phyloP scores from a whole-genome alignment of 2,329 filamentous ascomycete species.

The Colletotrichum coccodes region DNA sequence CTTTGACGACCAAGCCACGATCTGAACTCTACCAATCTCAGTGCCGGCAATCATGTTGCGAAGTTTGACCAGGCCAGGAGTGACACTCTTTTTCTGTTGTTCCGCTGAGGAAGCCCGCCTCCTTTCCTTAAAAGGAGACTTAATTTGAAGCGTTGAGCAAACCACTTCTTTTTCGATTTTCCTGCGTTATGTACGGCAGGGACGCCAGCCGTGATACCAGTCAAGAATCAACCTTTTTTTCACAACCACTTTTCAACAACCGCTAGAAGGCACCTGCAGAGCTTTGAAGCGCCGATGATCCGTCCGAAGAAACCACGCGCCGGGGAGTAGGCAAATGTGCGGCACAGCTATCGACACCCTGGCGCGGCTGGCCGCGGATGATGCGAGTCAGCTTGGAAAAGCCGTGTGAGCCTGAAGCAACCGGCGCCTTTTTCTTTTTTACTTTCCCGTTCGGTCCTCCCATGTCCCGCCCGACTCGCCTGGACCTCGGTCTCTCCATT shows the following conservation, averaged over 20 bases:
- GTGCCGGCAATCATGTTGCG: background rate
- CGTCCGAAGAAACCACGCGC: slow-evolving; percentile 35
- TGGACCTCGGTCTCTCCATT: slow-evolving; percentile 20
- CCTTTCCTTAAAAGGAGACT: background rate
- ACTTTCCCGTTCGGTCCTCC: background rate
- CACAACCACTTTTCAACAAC: background rate
- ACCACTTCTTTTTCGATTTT: slow-evolving; percentile 8
- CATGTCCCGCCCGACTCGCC: slow-evolving; percentile 16
- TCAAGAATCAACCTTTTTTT: slow-evolving; percentile 1
- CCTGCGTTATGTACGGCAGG: slow-evolving; percentile 20
- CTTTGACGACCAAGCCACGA: background rate
- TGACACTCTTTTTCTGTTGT: slow-evolving; percentile 15
- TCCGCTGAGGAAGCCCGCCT: slow-evolving; percentile 28
- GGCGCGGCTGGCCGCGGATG: slow-evolving; percentile 20
- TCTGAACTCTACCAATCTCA: background rate
- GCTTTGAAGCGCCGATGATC: slow-evolving; percentile 37
- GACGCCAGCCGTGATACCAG: slow-evolving; percentile 12
- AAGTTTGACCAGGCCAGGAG: slow-evolving; percentile 30
- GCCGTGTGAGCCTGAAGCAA: slow-evolving; percentile 35
- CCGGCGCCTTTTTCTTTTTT: background rate
- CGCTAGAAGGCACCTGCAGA: slow-evolving; percentile 25
- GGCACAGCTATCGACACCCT: background rate
- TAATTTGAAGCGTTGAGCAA: slow-evolving; percentile 19
- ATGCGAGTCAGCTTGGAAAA: slow-evolving; percentile 35
- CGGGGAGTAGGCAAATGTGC: background rate